These are phyloP conservation scores for Pyricularia sp. DNA, from an alignment of 2,329 filamentous ascomycete species.

Conservation along the genomic window DNA sequence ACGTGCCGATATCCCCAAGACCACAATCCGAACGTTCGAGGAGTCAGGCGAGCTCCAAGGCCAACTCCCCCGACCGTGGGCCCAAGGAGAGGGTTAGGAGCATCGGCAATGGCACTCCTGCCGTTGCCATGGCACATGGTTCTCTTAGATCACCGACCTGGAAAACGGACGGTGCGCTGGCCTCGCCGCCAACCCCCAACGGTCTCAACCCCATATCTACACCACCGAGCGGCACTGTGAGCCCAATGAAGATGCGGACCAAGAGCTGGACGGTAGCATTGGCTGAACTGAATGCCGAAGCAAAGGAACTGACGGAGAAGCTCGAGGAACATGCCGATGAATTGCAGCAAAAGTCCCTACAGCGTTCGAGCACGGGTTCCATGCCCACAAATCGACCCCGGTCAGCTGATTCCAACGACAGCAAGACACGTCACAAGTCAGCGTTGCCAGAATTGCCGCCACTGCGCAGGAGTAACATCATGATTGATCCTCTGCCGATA, in stretches of 20 bases:
- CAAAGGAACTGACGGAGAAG: conserved; percentile 62
- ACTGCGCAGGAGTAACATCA: conserved; percentile 59
- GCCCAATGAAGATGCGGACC: conserved; percentile 39
- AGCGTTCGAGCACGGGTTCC: conserved; percentile 23
- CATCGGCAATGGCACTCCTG: conserved; percentile 51
- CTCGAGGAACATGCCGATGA: conserved; percentile 65
- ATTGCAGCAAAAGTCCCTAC: conserved; percentile 32
- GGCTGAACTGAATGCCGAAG: conserved; percentile 56
- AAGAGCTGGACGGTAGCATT: conserved; percentile 65
- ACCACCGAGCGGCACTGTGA: conserved; percentile 17
- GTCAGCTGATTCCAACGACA: conserved; percentile 20
- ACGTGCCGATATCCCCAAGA: conserved; percentile 69
- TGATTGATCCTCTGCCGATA: conserved; percentile 73
- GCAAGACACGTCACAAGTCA: conserved; percentile 46
- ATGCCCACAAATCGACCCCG: conserved; percentile 21
- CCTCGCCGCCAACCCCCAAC: background rate
- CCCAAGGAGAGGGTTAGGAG: conserved; percentile 1
- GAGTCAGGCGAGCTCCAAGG: conserved; percentile 29
- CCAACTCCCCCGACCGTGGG: conserved; percentile 12
- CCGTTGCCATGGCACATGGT: conserved; percentile 44
- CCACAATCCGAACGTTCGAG: conserved; percentile 41
- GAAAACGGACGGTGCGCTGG: conserved; percentile 13
- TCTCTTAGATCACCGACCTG: conserved; percentile 42
- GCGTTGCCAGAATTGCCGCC: conserved; percentile 58
- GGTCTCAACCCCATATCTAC: background rate